Base-by-base conservation (phyloP, 306 rosid species). In the Quercus berberidifolia region DNA sequence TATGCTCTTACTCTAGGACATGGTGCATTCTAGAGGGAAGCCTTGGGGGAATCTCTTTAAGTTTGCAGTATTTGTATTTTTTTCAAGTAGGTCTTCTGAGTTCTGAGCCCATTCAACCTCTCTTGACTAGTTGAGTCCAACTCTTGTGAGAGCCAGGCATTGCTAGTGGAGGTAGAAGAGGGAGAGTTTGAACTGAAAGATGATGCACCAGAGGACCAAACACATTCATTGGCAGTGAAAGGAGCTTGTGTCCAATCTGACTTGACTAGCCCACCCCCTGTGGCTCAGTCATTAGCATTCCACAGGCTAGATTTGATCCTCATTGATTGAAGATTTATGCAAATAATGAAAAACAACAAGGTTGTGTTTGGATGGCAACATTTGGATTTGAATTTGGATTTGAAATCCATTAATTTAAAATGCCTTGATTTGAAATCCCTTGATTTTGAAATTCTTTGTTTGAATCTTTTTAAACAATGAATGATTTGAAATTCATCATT, bases 211-310 rank as follows among this genome's bases (percentile, higher is more conserved):
- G 77, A 74, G 1, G 81, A 83, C 89, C 84, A 89, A 0, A 88
- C 86, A 62, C 25, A 92, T 0, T 89, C 87, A 35, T 84, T 55
- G 2, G 94, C 90, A 0, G 88, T 76, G 81, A 90, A 92, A 1
- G 97, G 93, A 5, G 93, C 94, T 23, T 79, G 26, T 5, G 58
- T 69, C 92, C 94, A 92, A 62, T 92, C 90, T 2, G 94, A 83
- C 64, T 90, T 92, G 4, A 90, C 92, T 1, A 87, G 82, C 1
- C 94, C 97, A 0, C 97, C 96, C 18, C 96, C 88, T 1, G 94
- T 92, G 3, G 97, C 97, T 96, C 92, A 92, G 25, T 92, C 97
- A 73, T 92, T 94, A 0, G 96, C 93, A 79, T 90, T 89, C 97
- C 94, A 92, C 0, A 92, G 72, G 64, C 93, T 92, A 0, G 94